Evolutionary conservation across 2,329 filamentous ascomycete species (phyloP).

Genomic region (Cryphonectria parasitica): DNA sequence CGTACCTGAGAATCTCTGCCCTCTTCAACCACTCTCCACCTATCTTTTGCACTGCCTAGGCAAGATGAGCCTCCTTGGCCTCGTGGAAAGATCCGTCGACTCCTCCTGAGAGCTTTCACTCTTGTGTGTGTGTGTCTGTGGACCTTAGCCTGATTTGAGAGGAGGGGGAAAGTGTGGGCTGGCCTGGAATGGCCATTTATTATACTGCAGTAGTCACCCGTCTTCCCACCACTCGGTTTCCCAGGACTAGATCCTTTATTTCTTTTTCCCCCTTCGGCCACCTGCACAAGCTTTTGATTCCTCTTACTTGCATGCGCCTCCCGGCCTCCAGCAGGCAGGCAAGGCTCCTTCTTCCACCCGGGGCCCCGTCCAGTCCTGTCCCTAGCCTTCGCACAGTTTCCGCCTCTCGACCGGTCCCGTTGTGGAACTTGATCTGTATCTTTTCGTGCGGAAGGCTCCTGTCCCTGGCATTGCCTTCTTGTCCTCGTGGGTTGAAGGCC

Average conservation of each 20-base stretch:
- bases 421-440: constrained; percentile 24
- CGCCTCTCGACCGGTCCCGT: constrained; percentile 21
- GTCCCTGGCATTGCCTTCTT: constrained; percentile 13
- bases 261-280: constrained; percentile 24
- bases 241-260: constrained; percentile 24
- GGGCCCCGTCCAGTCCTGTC: constrained; percentile 22
- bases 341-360: constrained; percentile 22
- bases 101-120: constrained; percentile 8
- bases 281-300: constrained; percentile 26
- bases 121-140: neutral
- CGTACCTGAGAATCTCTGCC: constrained; percentile 21
- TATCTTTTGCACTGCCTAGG: constrained; percentile 22
- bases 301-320: constrained; percentile 21
- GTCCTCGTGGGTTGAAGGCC: constrained; percentile 21
- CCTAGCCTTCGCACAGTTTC: constrained; percentile 24
- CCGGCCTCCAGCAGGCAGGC: constrained; percentile 25
- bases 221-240: constrained; percentile 21
- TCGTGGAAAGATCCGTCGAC: constrained; percentile 26
- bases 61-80: constrained; percentile 21
- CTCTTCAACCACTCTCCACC: constrained; percentile 27
- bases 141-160: constrained; percentile 9
- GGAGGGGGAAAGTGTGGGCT: constrained; percentile 7
- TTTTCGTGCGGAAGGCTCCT: constrained; percentile 26
- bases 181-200: constrained; percentile 17
- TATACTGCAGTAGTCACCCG: constrained; percentile 27